phyloP scores from a whole-genome alignment of 2,329 filamentous ascomycete species.

The Ilyonectria mors-panacis region DNA sequence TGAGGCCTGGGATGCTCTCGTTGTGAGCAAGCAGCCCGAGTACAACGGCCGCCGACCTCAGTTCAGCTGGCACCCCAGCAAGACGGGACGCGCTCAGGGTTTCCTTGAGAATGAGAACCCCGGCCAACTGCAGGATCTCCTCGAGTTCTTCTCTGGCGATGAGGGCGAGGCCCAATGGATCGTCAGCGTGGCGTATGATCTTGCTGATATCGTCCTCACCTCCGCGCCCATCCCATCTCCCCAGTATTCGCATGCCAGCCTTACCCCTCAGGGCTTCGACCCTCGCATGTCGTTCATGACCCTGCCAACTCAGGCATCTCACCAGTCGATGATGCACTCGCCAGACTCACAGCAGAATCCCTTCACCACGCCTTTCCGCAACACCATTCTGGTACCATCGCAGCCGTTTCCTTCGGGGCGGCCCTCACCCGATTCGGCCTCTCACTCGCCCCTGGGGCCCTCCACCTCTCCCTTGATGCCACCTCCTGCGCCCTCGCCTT shows the following conservation, averaged over 20 bases:
- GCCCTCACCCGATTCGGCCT: slow-evolving; percentile 52
- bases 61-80: slow-evolving; percentile 73
- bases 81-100: slow-evolving; percentile 69
- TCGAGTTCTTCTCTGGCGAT: slow-evolving; percentile 75
- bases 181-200: slow-evolving; percentile 71
- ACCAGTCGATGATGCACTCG: slow-evolving; percentile 49
- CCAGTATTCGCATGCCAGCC: slow-evolving; percentile 48
- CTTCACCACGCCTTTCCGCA: slow-evolving; percentile 51
- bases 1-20: slow-evolving; percentile 72
- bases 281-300: slow-evolving; percentile 51
- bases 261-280: slow-evolving; percentile 48
- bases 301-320: slow-evolving; percentile 52
- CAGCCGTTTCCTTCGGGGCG: slow-evolving; percentile 49
- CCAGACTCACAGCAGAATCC: slow-evolving; percentile 49
- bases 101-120: slow-evolving; percentile 74
- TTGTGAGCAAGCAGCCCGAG: slow-evolving; percentile 68
- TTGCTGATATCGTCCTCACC: slow-evolving; percentile 64
- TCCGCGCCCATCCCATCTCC: slow-evolving; percentile 51
- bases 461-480: slow-evolving; percentile 52
- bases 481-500: slow-evolving; percentile 47
- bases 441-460: slow-evolving; percentile 51
- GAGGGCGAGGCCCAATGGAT: slow-evolving; percentile 71
- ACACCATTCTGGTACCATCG: slow-evolving; percentile 52
- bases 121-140: slow-evolving; percentile 74
- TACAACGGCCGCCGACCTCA: slow-evolving; percentile 69